Percentiles rank a stretch among this genome's conserved stretches.
Evolutionary conservation across 129 eudicot species (phyloP).

Genomic region (Cynara cardunculus): DNA sequence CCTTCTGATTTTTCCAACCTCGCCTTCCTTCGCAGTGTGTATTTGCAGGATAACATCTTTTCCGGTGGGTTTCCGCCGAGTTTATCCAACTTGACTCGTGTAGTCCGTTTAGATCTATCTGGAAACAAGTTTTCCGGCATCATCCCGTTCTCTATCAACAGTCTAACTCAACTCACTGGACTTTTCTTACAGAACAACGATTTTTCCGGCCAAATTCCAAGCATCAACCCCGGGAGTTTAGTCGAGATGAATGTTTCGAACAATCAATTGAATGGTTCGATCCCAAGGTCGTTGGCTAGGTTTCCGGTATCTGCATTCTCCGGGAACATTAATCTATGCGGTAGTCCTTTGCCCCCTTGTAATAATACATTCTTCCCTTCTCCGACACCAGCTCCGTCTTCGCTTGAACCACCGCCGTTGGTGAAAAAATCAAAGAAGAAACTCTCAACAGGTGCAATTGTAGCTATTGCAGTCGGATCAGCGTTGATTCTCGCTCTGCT

Average conservation of each 20-base stretch:
- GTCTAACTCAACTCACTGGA: conserved; percentile 56
- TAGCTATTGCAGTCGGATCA: conserved; percentile 70
- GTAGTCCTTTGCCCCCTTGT: conserved; percentile 67
- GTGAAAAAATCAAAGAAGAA: conserved; percentile 31
- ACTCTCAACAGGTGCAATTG: conserved; percentile 57
- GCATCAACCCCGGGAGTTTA: conserved; percentile 36
- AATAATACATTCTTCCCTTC: conserved; percentile 49
- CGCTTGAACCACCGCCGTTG: conserved; percentile 11
- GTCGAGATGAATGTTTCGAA: conserved; percentile 47
- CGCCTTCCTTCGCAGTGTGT: conserved; percentile 40
- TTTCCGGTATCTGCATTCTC: conserved; percentile 67
- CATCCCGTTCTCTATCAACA: conserved; percentile 63
- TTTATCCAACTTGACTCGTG: conserved; percentile 37
- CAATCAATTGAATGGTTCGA: conserved; percentile 66
- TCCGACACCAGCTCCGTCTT: conserved; percentile 61
- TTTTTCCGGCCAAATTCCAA: conserved; percentile 60
- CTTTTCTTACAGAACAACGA: conserved; percentile 49
- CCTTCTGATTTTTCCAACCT: conserved; percentile 71
- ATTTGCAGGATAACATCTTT: conserved; percentile 51
- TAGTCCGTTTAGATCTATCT: conserved; percentile 62
- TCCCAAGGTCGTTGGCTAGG: conserved; percentile 42
- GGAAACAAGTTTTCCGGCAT: conserved; percentile 54
- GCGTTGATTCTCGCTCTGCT: conserved; percentile 39
- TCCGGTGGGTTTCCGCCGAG: conserved; percentile 70
- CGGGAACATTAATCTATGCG: conserved; percentile 71